A percentile compares a stretch with the other conserved stretches of the same genome.
These are phyloP conservation scores for Ceratocystis eucalypticola DNA, from an alignment of 2,329 filamentous ascomycete species.

Conservation along the genomic window DNA sequence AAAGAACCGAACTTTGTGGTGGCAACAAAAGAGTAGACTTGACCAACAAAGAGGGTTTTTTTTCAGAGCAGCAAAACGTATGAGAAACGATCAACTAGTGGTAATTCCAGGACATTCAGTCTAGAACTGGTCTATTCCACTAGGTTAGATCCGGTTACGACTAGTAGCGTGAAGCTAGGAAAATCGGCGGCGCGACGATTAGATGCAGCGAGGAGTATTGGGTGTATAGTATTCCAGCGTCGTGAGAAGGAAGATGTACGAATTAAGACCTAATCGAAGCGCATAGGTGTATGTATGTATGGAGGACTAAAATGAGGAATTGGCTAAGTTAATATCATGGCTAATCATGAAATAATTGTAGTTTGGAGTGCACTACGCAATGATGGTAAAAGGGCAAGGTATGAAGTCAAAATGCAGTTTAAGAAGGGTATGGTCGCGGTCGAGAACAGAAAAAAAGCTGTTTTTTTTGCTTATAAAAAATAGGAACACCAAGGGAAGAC, in stretches of 20 bases:
- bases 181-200: conserved; percentile 5
- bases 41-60: not conserved
- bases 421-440: not conserved
- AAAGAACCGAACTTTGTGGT: not conserved
- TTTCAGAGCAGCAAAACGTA: conserved; percentile 1
- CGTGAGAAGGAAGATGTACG: not conserved
- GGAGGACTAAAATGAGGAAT: not conserved
- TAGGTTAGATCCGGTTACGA: conserved; percentile 3
- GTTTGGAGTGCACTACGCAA: not conserved
- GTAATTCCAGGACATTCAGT: conserved; percentile 14
- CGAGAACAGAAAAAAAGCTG: not conserved
- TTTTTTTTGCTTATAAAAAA: not conserved
- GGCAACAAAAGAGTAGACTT: not conserved
- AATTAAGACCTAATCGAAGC: not conserved
- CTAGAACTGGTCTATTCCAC: conserved; percentile 11
- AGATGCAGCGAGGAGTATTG: not conserved
- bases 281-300: not conserved
- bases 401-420: not conserved
- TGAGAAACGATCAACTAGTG: conserved; percentile 5
- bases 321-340: not conserved
- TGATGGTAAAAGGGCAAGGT: not conserved
- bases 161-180: conserved; percentile 15
- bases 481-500: not conserved
- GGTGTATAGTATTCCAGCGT: not conserved
- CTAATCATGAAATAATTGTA: not conserved